Evolutionary conservation across 2,329 filamentous ascomycete genomes (phyloP).

Genomic region (Fusarium falciforme): DNA sequence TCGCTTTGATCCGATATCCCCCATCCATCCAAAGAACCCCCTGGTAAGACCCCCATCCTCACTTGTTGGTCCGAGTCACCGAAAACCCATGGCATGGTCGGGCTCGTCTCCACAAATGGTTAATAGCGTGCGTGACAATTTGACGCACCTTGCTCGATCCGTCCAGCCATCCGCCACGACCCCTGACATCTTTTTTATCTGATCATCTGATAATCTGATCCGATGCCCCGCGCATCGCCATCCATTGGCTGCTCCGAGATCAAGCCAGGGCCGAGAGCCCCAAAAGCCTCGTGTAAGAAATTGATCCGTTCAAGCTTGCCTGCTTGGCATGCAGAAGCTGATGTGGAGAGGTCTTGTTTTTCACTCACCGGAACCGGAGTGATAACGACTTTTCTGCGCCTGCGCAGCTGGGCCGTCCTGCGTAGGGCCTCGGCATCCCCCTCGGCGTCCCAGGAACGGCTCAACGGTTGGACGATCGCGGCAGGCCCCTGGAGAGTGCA

Average conservation of each 20-base stretch:
- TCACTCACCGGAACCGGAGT: neutral
- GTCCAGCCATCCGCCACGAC: neutral
- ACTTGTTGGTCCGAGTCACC: neutral
- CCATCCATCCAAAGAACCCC: neutral
- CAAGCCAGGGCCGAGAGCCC: neutral
- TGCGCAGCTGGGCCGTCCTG: neutral
- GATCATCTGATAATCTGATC: slow-evolving; percentile 13
- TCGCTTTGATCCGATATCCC: neutral
- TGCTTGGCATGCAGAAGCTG: slow-evolving; percentile 1
- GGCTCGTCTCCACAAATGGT: neutral
- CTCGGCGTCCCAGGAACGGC: neutral
- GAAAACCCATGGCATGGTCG: neutral
- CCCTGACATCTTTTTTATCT: neutral
- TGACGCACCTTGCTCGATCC: slow-evolving; percentile 2
- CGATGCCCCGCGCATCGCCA: slow-evolving; percentile 5
- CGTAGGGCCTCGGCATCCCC: neutral
- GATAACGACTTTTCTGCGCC: neutral
- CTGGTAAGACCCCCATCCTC: neutral
- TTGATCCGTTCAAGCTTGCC: neutral
- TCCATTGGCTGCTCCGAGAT: neutral
- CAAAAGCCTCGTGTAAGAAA: neutral
- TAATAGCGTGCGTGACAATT: neutral
- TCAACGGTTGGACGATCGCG: neutral
- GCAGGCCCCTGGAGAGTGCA: neutral
- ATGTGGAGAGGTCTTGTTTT: neutral